Evolutionary conservation across 2,329 filamentous ascomycete genomes (phyloP).

Genomic region (Cryoendolithus antarcticus): DNA sequence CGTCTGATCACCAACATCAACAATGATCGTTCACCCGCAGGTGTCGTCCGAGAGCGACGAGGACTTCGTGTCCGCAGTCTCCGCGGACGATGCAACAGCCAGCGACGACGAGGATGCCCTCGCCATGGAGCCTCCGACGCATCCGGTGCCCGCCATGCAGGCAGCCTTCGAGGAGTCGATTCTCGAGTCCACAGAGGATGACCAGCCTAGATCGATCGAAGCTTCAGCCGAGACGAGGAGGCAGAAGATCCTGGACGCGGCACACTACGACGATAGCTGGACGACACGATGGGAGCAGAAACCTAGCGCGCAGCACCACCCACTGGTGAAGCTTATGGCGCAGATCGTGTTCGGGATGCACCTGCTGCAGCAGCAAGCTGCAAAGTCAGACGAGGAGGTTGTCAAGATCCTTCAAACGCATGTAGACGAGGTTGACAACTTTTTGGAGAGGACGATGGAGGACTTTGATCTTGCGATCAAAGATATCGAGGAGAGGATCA

Average conservation of each 20-base stretch:
- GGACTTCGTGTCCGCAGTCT: constrained; percentile 2
- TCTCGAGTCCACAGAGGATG: constrained; percentile 49
- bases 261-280: constrained; percentile 57
- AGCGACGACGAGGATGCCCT: constrained; percentile 3
- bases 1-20: neutral
- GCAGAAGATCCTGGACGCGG: constrained; percentile 54
- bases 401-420: constrained; percentile 81
- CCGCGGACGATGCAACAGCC: constrained; percentile 1
- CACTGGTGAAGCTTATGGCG: constrained; percentile 77
- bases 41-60: constrained; percentile 3
- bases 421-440: constrained; percentile 87
- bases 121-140: constrained; percentile 33
- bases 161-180: constrained; percentile 74
- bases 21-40: constrained; percentile 3
- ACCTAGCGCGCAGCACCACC: constrained; percentile 66
- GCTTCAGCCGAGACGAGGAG: constrained; percentile 49
- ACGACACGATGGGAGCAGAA: constrained; percentile 65
- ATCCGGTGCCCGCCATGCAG: constrained; percentile 68
- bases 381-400: constrained; percentile 80
- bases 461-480: constrained; percentile 67
- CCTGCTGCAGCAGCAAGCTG: constrained; percentile 68
- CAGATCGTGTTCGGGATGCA: constrained; percentile 93
- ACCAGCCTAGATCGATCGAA: constrained; percentile 25
- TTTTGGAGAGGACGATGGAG: constrained; percentile 73
- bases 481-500: constrained; percentile 70